Percentiles rank a stretch among this genome's conserved stretches.
Evolutionary conservation across 2,329 filamentous ascomycete species (phyloP).

Genomic region (Botryosphaeria dothidea): DNA sequence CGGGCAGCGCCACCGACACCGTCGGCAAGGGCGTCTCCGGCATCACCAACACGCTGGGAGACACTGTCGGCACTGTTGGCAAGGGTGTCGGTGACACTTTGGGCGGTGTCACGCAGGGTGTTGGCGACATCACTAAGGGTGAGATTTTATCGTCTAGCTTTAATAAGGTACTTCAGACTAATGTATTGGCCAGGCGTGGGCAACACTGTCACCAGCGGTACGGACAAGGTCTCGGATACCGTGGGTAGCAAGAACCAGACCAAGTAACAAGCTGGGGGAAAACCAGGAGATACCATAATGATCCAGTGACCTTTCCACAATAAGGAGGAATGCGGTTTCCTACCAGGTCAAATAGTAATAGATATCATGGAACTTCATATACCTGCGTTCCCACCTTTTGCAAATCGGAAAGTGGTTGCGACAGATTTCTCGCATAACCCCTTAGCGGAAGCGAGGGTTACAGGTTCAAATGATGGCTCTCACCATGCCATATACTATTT

Average conservation of each 20-base stretch:
- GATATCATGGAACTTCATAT: too few relatives aligned
- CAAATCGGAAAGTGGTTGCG: too few relatives aligned
- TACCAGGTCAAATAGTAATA: neutral
- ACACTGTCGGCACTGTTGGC: constrained; percentile 15
- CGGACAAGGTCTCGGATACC: constrained; percentile 7
- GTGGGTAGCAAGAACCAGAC: neutral
- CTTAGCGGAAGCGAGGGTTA: too few relatives aligned
- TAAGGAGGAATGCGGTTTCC: too few relatives aligned
- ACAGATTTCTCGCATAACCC: too few relatives aligned
- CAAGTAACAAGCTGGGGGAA: neutral
- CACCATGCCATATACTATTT: too few relatives aligned
- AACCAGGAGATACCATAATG: neutral
- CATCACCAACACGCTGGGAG: constrained; percentile 6
- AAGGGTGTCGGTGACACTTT: constrained; percentile 39
- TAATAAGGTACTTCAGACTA: neutral
- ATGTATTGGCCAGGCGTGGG: neutral
- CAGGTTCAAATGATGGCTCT: too few relatives aligned
- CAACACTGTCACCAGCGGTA: constrained; percentile 8
- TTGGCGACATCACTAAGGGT: constrained; percentile 38
- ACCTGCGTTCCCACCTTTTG: too few relatives aligned
- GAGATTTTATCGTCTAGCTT: neutral
- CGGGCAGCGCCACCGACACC: constrained; percentile 3
- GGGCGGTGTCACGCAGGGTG: constrained; percentile 33
- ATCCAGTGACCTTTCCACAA: neutral
- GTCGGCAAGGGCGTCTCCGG: constrained; percentile 3